Conservation (phyloP, 2,329 filamentous ascomycete species). For the Diaporthe humulicola region DNA sequence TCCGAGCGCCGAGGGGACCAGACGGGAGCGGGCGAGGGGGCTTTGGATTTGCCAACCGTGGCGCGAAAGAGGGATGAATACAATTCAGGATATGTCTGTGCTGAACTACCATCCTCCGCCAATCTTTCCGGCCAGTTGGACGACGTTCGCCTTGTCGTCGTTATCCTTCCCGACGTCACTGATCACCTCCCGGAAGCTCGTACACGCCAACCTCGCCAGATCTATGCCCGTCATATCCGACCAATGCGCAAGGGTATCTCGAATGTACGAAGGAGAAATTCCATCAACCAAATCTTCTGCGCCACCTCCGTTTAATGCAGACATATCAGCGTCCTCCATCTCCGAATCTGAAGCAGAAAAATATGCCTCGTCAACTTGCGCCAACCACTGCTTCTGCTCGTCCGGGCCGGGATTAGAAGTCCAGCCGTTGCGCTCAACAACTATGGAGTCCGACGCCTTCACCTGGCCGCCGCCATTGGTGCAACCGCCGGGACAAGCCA, state of each 20-base stretch:
- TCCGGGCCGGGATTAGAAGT: conserved; percentile 74
- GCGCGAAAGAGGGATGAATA: conserved; percentile 63
- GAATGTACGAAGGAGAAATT: conserved; percentile 75
- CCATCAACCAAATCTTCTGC: conserved; percentile 67
- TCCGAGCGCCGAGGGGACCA: conserved; percentile 83
- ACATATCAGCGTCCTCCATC: conserved; percentile 44
- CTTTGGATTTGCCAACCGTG: conserved; percentile 80
- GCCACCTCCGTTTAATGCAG: conserved; percentile 44
- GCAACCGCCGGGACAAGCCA: conserved; percentile 99
- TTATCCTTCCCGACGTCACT: conserved; percentile 90
- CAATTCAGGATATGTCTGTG: conserved; percentile 43
- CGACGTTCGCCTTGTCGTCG: conserved; percentile 83
- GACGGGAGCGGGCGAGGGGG: conserved; percentile 82
- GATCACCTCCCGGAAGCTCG: conserved; percentile 91
- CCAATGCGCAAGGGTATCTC: conserved; percentile 83
- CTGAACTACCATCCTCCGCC: conserved; percentile 88
- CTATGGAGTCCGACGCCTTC: conserved; percentile 84
- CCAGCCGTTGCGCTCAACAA: conserved; percentile 63
- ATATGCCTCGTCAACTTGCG: conserved; percentile 88
- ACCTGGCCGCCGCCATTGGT: conserved; percentile 98
- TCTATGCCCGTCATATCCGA: conserved; percentile 77
- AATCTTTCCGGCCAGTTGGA: conserved; percentile 89
- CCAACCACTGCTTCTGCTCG: conserved; percentile 89
- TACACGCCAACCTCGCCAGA: conserved; percentile 81
- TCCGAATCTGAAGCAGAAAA: conserved; percentile 78